phyloP scores from a whole-genome alignment of 2,329 filamentous ascomycete species.

The Diaporthe aspalathi region DNA sequence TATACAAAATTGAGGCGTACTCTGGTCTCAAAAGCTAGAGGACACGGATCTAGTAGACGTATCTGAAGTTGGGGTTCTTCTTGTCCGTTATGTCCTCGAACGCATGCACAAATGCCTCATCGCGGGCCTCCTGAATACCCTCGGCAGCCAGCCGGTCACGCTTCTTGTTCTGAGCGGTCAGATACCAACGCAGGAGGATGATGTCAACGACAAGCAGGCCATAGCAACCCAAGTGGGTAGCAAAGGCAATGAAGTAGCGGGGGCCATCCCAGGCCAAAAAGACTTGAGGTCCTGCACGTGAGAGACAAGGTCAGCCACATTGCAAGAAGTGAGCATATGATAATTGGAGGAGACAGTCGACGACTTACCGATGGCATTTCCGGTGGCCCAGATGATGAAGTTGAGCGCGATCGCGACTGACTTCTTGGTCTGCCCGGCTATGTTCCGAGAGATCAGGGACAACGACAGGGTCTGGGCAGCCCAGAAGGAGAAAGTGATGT shows the following conservation, averaged over 20 bases:
- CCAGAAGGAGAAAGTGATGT: slow-evolving; percentile 83
- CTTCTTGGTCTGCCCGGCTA: slow-evolving; percentile 81
- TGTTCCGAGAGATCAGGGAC: slow-evolving; percentile 75
- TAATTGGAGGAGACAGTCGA: neutral
- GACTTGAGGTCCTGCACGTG: slow-evolving; percentile 66
- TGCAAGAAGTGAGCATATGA: neutral
- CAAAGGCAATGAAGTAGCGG: slow-evolving; percentile 76
- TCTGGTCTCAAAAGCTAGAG: neutral
- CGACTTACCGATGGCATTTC: slow-evolving; percentile 70
- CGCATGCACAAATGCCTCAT: slow-evolving; percentile 59
- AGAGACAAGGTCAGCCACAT: slow-evolving; percentile 1
- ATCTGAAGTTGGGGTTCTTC: slow-evolving; percentile 71
- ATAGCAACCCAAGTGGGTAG: slow-evolving; percentile 78
- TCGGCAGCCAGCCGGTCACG: slow-evolving; percentile 61
- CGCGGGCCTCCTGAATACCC: slow-evolving; percentile 54
- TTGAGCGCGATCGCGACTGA: slow-evolving; percentile 74
- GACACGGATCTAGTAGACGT: slow-evolving; percentile 56
- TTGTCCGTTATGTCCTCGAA: slow-evolving; percentile 73
- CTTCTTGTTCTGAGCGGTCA: slow-evolving; percentile 67
- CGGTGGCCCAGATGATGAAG: slow-evolving; percentile 76
- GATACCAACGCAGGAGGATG: slow-evolving; percentile 67
- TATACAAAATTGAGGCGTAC: neutral
- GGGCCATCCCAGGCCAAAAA: slow-evolving; percentile 71
- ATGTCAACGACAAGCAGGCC: slow-evolving; percentile 68
- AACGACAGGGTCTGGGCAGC: slow-evolving; percentile 75